These are phyloP conservation scores for Aspergillus sergii DNA, from an alignment of 2,329 filamentous ascomycete genomes.

Conservation along the genomic window DNA sequence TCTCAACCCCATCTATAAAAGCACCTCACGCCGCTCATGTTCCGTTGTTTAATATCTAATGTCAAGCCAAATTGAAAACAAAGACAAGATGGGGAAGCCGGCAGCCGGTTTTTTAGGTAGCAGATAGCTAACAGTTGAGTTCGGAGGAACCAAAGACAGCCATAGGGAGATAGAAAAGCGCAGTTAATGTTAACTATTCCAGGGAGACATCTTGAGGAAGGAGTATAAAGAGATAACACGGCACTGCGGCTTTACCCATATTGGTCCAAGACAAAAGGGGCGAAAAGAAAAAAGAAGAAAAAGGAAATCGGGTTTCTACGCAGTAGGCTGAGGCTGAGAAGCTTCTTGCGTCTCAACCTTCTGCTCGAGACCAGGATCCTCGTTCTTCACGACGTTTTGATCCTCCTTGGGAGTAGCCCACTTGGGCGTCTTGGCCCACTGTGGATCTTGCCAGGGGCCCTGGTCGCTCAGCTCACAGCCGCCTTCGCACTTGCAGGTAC, in stretches of 20 bases:
- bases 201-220: conserved; percentile 11
- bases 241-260: conserved; percentile 19
- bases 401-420: conserved; percentile 41
- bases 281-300: conserved; percentile 1
- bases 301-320: conserved; percentile 27
- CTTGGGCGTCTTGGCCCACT: conserved; percentile 49
- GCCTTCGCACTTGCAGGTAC: conserved; percentile 76
- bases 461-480: conserved; percentile 86
- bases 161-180: conserved; percentile 9
- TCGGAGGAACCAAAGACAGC: neutral
- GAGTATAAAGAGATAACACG: conserved; percentile 12
- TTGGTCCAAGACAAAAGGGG: conserved; percentile 23
- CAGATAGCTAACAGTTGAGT: conserved; percentile 7
- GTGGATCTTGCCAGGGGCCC: conserved; percentile 73
- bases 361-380: conserved; percentile 30
- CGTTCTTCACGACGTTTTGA: conserved; percentile 26
- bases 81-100: neutral
- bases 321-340: conserved; percentile 30
- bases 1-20: conserved; percentile 19
- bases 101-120: neutral
- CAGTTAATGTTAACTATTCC: conserved; percentile 6
- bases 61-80: conserved; percentile 11
- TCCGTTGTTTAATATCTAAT: conserved; percentile 20
- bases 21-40: conserved; percentile 18
- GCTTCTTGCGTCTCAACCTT: conserved; percentile 30